Percentiles rank a stretch among this genome's conserved stretches.
These are phyloP conservation scores for Phytophthora crassamura DNA, from an alignment of 352 stramenopile genomes.

Conservation along the genomic window DNA sequence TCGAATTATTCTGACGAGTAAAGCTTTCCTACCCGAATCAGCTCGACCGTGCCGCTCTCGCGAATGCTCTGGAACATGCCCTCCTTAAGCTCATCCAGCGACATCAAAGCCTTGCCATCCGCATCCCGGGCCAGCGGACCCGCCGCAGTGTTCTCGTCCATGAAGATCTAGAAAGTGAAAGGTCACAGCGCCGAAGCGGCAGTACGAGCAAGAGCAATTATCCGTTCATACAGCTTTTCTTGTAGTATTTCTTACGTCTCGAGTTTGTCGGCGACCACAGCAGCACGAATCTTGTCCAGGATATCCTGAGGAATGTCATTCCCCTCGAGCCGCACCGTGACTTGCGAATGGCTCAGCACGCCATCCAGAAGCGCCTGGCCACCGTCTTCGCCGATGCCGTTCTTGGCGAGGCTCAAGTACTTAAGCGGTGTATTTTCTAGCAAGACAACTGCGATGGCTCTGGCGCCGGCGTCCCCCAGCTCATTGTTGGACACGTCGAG, in stretches of 20 bases:
- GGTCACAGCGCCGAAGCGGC: slow-evolving; percentile 18
- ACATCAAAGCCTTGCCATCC: slow-evolving; percentile 45
- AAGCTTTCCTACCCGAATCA: slow-evolving; percentile 50
- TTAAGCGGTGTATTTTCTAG: slow-evolving; percentile 57
- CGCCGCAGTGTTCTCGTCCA: slow-evolving; percentile 12
- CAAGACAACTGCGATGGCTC: slow-evolving; percentile 49
- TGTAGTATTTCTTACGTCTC: no score
- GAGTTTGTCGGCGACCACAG: slow-evolving; percentile 58
- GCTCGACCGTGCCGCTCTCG: slow-evolving; percentile 66
- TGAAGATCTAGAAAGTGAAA: slow-evolving; percentile 30
- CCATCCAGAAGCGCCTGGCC: slow-evolving; percentile 51
- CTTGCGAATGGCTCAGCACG: slow-evolving; percentile 49
- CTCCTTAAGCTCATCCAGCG: slow-evolving; percentile 70
- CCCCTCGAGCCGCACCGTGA: slow-evolving; percentile 51
- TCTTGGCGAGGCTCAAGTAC: slow-evolving; percentile 56
- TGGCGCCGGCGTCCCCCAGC: slow-evolving; percentile 54
- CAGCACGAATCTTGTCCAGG: slow-evolving; percentile 45
- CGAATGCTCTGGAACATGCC: slow-evolving; percentile 77
- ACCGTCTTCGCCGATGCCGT: slow-evolving; percentile 50
- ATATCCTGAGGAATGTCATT: slow-evolving; percentile 51
- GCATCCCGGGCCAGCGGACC: slow-evolving; percentile 11
- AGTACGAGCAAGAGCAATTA: background rate
- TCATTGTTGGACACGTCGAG: slow-evolving; percentile 52
- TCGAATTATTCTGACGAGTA: background rate
- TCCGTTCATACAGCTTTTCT: no score